Conservation (phyloP, 78 protist species). For the Kipferlia bialata region DNA sequence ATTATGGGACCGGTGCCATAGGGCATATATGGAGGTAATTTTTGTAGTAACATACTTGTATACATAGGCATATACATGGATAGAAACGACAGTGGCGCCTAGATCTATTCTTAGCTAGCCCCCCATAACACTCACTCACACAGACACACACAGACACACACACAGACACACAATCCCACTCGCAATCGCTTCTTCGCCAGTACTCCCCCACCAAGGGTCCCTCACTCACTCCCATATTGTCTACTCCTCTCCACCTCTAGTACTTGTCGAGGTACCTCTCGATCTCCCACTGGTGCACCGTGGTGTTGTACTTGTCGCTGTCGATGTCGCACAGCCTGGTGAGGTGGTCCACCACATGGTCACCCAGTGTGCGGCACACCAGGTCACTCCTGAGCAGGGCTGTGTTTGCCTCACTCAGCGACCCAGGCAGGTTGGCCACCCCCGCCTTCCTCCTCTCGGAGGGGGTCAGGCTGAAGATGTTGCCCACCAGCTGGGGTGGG, state of each 20-base stretch:
- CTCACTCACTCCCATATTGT: not conserved
- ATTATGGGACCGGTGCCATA: too few relatives aligned
- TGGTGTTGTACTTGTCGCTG: not conserved
- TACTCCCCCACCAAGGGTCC: too few relatives aligned
- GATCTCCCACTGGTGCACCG: constrained; percentile 1
- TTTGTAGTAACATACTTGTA: too few relatives aligned
- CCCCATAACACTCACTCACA: too few relatives aligned
- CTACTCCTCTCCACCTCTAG: not conserved
- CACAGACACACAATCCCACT: too few relatives aligned
- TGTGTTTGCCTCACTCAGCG: not conserved
- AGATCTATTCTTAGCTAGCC: too few relatives aligned
- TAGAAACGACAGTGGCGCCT: too few relatives aligned
- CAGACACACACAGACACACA: too few relatives aligned
- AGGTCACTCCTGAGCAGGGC: not conserved
- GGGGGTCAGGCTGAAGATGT: not conserved
- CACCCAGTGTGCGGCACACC: not conserved
- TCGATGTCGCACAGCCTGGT: constrained; percentile 1
- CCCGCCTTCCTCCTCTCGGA: not conserved
- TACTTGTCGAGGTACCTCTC: not conserved
- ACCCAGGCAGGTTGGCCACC: not conserved
- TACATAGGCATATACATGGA: too few relatives aligned
- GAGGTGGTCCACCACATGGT: not conserved
- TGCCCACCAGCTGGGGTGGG: not conserved
- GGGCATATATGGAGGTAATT: too few relatives aligned
- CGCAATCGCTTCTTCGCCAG: too few relatives aligned